Conservation (phyloP, 768 basidiomycete genomes). For the Dioszegia aurantiaca region DNA sequence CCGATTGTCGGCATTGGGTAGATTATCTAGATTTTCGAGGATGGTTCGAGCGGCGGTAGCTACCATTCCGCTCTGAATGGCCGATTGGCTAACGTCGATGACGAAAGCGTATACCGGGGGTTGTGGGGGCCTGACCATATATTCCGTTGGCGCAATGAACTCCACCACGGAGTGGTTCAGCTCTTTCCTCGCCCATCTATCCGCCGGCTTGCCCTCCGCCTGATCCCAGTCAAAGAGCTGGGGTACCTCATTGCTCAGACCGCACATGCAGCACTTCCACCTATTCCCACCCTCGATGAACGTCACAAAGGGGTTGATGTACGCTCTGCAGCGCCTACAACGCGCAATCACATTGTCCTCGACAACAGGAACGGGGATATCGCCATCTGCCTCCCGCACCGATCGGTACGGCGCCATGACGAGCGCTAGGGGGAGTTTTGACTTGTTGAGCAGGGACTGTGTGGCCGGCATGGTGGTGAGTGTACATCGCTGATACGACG, state of each 20-base stretch:
- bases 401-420: constrained; percentile 88
- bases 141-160: constrained; percentile 95
- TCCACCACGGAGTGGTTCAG: constrained; percentile 92
- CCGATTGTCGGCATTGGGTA: constrained; percentile 89
- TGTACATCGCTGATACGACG: constrained; percentile 87
- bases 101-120: constrained; percentile 95
- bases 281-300: constrained; percentile 97
- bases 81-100: constrained; percentile 90
- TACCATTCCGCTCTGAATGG: constrained; percentile 95
- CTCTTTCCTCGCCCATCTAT: constrained; percentile 90
- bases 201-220: constrained; percentile 84
- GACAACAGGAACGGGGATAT: constrained; percentile 76
- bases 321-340: constrained; percentile 90
- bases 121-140: constrained; percentile 97
- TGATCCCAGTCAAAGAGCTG: constrained; percentile 99
- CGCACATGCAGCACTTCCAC: constrained; percentile 99
- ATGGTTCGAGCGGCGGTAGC: constrained; percentile 96
- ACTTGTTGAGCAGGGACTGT: constrained; percentile 78
- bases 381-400: constrained; percentile 64
- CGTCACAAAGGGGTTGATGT: constrained; percentile 96
- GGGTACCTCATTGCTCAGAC: constrained; percentile 95
- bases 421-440: constrained; percentile 83
- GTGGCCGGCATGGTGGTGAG: constrained; percentile 90
- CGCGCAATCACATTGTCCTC: constrained; percentile 93
- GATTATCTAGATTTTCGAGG: constrained; percentile 86